Evolutionary conservation across 2,329 filamentous ascomycete genomes (phyloP).

Genomic region (Colletotrichum cordylinicola): DNA sequence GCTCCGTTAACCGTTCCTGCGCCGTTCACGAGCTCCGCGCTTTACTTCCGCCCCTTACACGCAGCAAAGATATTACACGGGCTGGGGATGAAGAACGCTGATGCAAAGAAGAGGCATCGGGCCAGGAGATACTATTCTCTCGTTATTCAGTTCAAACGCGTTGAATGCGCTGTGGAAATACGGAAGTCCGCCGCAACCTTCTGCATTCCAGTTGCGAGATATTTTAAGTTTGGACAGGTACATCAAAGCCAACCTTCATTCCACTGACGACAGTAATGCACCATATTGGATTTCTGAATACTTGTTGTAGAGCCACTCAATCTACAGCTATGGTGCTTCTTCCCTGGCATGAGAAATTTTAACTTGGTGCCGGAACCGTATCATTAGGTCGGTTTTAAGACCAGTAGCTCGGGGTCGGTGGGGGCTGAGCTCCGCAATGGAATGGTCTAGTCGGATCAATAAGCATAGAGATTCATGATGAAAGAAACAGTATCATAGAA

Average conservation of each 20-base stretch:
- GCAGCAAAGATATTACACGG: background rate
- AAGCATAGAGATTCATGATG: background rate
- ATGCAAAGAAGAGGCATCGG: background rate
- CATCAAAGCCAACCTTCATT: background rate
- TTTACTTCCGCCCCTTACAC: background rate
- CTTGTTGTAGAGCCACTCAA: background rate
- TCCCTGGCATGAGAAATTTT: background rate
- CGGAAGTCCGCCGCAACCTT: background rate
- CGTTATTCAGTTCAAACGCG: background rate
- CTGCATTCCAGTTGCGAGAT: background rate
- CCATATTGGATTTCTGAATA: background rate
- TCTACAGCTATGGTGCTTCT: background rate
- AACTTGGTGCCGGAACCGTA: background rate
- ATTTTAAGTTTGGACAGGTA: background rate
- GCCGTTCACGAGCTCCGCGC: background rate
- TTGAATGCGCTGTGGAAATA: background rate
- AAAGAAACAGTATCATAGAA: background rate
- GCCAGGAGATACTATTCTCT: background rate
- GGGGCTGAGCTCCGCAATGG: background rate
- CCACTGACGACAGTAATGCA: background rate
- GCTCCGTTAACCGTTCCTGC: background rate
- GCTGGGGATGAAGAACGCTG: background rate
- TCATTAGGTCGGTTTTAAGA: background rate
- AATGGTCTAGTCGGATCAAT: background rate
- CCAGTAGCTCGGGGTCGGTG: background rate